Base-by-base conservation (phyloP, 257 asterid species). In the Anisodus tanguticus region DNA sequence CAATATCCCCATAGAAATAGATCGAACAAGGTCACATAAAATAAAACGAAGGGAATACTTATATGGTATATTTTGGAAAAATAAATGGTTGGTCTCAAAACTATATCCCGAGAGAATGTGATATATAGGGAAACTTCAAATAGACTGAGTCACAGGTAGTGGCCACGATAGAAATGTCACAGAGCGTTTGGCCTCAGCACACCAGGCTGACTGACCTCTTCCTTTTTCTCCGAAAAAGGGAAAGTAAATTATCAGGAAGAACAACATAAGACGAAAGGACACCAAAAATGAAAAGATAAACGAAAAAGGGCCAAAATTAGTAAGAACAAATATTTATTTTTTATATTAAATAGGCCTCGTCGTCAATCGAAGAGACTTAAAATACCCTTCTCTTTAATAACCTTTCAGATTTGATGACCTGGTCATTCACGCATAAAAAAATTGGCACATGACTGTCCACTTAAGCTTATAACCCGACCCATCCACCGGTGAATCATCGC, bases 241-340 rank as follows among this genome's bases (percentile, higher is more conserved):
- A 51, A 74, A 22, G 63, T 74, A 74, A 74, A 74, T 45, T 74
- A 22, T 43, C 10, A 11, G 37, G 81, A 49, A 74, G 19, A 74
- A 51, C 22, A 74, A 16, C 62, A 11, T 9, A n/a, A 47, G n/a
- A 71, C 39, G 39, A 22, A 41, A 70, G 16, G 45, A 49, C 12
- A 74, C 58, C 6, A 22, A 49, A 31, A 31, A 31, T 67, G 4
- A 68, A 68, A 68, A 68, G 37, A 3, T 67, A 6, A 17, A 69
- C 15, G 77, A 12, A 17, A 68, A 39, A 31, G 35, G 35, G 2
- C 2, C 35, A 31, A 0, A 31, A 31, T 31, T 31, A 31, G 26
- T 22, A 22, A 22, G 26, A 22, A 22, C 26, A 31, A 31, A 1
- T 31, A 31, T 31, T 31, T 31, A 1, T 31, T 1, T 31, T 31